Conservation (phyloP, 352 stramenopile species). For the Pythium oligandrum region DNA sequence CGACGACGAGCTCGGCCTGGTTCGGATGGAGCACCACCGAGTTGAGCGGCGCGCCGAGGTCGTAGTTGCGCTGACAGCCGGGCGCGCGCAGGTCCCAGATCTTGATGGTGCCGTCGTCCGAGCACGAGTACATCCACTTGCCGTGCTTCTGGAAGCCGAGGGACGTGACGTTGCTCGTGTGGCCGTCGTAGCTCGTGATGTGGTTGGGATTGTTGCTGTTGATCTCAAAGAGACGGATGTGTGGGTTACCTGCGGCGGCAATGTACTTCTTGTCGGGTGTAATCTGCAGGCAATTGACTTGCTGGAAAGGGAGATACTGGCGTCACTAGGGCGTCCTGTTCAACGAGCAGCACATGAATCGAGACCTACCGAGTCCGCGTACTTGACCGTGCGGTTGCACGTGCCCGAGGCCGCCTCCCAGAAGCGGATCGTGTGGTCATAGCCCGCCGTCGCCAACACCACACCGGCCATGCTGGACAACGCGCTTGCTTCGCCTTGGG, state of each 20-base stretch:
- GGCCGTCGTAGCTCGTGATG: slow-evolving; percentile 94
- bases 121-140: slow-evolving; percentile 97
- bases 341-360: not conserved
- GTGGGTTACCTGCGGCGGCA: slow-evolving; percentile 95
- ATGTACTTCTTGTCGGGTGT: slow-evolving; percentile 97
- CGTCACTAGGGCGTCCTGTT: slow-evolving; percentile 1
- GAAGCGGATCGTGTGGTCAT: slow-evolving; percentile 98
- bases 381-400: slow-evolving; percentile 95
- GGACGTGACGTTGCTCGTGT: slow-evolving; percentile 95
- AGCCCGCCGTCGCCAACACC: slow-evolving; percentile 95
- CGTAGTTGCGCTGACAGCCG: slow-evolving; percentile 85
- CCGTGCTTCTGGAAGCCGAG: slow-evolving; percentile 97
- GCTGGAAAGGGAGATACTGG: slow-evolving; percentile 27
- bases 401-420: slow-evolving; percentile 96
- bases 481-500: too few relatives aligned
- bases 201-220: slow-evolving; percentile 94
- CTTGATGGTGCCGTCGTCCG: slow-evolving; percentile 95
- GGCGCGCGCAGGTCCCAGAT: slow-evolving; percentile 92
- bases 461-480: slow-evolving; percentile 73
- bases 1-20: slow-evolving; percentile 81
- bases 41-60: slow-evolving; percentile 89
- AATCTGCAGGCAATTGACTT: slow-evolving; percentile 97
- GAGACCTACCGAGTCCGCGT: slow-evolving; percentile 86
- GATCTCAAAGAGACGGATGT: slow-evolving; percentile 98
- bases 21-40: slow-evolving; percentile 95